These are phyloP conservation scores for Eleusine coracana DNA, from an alignment of 176 grass and related monocot genomes.

Conservation along the genomic window DNA sequence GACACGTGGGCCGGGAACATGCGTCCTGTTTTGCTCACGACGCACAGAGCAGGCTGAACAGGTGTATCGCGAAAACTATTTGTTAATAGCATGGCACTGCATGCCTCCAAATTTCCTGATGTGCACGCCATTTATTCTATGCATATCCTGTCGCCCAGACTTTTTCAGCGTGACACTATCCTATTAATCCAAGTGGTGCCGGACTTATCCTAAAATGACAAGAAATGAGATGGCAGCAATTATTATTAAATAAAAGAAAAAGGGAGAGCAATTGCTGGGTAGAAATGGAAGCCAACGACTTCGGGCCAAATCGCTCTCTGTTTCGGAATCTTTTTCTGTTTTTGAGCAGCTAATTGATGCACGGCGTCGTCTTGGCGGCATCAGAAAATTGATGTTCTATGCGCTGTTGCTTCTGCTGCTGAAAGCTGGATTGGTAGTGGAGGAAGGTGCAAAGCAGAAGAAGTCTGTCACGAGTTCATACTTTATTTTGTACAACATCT, in stretches of 20 bases:
- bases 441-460: not conserved
- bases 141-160: conserved; percentile 27
- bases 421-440: not conserved
- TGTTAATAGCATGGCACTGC: conserved; percentile 9
- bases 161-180: conserved; percentile 43
- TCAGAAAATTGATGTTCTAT: not conserved
- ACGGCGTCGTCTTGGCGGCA: not conserved
- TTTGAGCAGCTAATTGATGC: not conserved
- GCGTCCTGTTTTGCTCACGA: conserved; percentile 40
- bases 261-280: conserved; percentile 8
- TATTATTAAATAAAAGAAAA: not conserved
- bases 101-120: conserved; percentile 41
- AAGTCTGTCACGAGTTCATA: not conserved
- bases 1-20: conserved; percentile 32
- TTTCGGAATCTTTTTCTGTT: conserved; percentile 27
- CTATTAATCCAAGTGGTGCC: conserved; percentile 12
- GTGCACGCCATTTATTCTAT: conserved; percentile 31
- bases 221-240: not conserved
- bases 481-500: not conserved
- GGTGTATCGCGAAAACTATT: conserved; percentile 34
- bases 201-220: conserved; percentile 44
- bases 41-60: not conserved
- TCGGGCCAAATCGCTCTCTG: not conserved
- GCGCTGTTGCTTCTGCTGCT: not conserved
- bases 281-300: not conserved